Evolutionary conservation across 176 grass and related monocot species (phyloP).

Genomic region (Carex kokanica): DNA sequence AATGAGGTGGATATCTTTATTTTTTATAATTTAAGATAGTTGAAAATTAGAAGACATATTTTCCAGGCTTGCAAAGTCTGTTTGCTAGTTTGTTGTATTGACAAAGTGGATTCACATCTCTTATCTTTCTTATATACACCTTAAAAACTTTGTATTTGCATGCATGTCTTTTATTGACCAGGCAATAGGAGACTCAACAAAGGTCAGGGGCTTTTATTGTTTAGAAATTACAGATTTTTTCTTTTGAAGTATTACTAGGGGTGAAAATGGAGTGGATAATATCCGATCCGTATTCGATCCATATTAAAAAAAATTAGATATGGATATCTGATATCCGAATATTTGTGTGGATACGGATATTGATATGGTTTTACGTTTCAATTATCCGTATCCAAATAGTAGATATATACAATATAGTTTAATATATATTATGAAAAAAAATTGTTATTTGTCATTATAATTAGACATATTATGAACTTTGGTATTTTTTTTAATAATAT

Average conservation of each 20-base stretch:
- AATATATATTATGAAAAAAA: too few relatives aligned
- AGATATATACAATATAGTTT: too few relatives aligned
- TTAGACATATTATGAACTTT: too few relatives aligned
- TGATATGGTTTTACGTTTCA: too few relatives aligned
- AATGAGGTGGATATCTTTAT: slow-evolving; percentile 12
- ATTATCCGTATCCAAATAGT: too few relatives aligned
- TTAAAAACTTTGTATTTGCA: background rate
- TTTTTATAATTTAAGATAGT: background rate
- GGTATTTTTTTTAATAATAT: too few relatives aligned
- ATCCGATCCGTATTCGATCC: too few relatives aligned
- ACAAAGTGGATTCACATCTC: slow-evolving; percentile 7
- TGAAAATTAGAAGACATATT: slow-evolving; percentile 25
- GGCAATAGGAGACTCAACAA: background rate
- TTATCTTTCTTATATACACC: background rate
- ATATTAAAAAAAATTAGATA: too few relatives aligned
- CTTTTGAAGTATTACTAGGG: background rate
- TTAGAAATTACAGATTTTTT: background rate
- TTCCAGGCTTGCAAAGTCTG: slow-evolving; percentile 25
- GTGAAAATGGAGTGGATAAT: too few relatives aligned
- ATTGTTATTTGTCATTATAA: too few relatives aligned
- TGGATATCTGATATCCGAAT: too few relatives aligned
- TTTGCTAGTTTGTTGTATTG: slow-evolving; percentile 23
- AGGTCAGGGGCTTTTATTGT: background rate
- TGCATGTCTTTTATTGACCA: background rate
- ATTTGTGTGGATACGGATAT: too few relatives aligned